phyloP scores from a whole-genome alignment of 495 filamentous ascomycete genomes.

The Durotheca rogersii region DNA sequence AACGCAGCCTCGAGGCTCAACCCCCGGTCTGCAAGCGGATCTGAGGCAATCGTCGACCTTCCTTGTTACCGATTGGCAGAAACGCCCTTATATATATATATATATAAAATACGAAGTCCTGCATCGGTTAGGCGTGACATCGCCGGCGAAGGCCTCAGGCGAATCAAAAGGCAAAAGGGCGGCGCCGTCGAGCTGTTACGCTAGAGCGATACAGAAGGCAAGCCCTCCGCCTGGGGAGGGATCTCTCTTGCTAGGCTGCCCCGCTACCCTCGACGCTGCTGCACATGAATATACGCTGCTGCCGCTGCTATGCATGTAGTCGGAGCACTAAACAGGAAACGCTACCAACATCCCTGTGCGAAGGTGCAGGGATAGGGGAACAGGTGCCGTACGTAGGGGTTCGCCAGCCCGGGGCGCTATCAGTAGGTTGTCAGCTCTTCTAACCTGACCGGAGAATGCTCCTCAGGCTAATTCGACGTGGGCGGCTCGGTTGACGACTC shows the following conservation, averaged over 20 bases:
- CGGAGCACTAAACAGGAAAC: too few species aligned
- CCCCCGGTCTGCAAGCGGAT: background rate
- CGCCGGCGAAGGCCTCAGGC: too few species aligned
- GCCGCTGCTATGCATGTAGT: too few species aligned
- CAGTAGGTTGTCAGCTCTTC: too few species aligned
- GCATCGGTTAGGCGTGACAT: too few species aligned
- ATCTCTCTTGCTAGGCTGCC: conserved; percentile 10
- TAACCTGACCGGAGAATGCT: background rate
- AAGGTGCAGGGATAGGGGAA: conserved; percentile 20
- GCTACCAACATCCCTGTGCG: background rate
- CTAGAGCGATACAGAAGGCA: conserved; percentile 3
- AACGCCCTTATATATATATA: background rate
- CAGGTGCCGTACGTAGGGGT: conserved; percentile 27
- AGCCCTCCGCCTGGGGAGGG: too few species aligned
- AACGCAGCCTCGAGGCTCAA: background rate
- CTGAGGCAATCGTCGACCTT: background rate
- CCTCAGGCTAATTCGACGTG: background rate
- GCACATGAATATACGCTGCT: too few species aligned
- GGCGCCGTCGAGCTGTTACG: background rate
- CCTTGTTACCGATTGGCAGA: background rate
- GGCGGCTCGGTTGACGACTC: background rate
- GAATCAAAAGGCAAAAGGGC: background rate
- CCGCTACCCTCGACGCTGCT: too few species aligned
- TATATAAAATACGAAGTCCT: background rate
- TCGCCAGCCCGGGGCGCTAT: conserved; percentile 21